These are phyloP conservation scores for Aspergillus nidulans DNA, from an alignment of 495 filamentous ascomycete genomes.

Conservation along the genomic window DNA sequence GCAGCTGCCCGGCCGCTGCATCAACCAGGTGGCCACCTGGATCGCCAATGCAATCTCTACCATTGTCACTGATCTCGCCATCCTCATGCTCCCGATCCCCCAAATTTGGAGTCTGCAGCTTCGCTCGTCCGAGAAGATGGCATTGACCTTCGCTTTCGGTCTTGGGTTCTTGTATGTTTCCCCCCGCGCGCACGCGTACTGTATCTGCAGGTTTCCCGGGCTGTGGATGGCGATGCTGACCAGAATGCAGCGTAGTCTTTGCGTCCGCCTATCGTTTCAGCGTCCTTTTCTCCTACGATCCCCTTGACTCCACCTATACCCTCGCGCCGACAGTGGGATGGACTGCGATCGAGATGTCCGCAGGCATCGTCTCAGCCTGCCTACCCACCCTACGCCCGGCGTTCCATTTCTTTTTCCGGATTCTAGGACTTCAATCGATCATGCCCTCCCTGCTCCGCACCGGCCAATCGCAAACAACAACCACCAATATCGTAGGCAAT, in stretches of 20 bases:
- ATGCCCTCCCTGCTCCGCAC: too few relatives aligned
- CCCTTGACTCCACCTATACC: slow-evolving; percentile 26
- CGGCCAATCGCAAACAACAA: too few relatives aligned
- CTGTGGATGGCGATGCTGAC: background rate
- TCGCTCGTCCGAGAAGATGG: slow-evolving; percentile 20
- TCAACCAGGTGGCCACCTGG: slow-evolving; percentile 41
- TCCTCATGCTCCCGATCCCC: slow-evolving; percentile 41
- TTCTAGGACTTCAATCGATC: too few relatives aligned
- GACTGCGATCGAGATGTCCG: slow-evolving; percentile 42
- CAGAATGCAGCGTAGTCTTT: slow-evolving; percentile 26
- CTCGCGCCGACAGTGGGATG: slow-evolving; percentile 40
- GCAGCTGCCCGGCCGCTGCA: slow-evolving; percentile 33
- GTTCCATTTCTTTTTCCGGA: background rate
- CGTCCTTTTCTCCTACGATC: slow-evolving; percentile 33
- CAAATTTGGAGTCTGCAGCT: slow-evolving; percentile 39
- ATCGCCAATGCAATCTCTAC: slow-evolving; percentile 45
- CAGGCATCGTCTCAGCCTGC: slow-evolving; percentile 32
- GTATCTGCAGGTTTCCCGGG: too few relatives aligned
- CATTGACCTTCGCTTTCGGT: slow-evolving; percentile 21
- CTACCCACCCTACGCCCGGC: slow-evolving; percentile 40
- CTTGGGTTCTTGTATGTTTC: slow-evolving; percentile 27
- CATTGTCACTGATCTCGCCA: slow-evolving; percentile 42
- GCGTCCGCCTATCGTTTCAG: slow-evolving; percentile 33
- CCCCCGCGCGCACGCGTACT: background rate
- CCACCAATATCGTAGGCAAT: too few relatives aligned